These are phyloP conservation scores for Leucocoprinus sp. DNA, from an alignment of 768 basidiomycete species.

Conservation along the genomic window DNA sequence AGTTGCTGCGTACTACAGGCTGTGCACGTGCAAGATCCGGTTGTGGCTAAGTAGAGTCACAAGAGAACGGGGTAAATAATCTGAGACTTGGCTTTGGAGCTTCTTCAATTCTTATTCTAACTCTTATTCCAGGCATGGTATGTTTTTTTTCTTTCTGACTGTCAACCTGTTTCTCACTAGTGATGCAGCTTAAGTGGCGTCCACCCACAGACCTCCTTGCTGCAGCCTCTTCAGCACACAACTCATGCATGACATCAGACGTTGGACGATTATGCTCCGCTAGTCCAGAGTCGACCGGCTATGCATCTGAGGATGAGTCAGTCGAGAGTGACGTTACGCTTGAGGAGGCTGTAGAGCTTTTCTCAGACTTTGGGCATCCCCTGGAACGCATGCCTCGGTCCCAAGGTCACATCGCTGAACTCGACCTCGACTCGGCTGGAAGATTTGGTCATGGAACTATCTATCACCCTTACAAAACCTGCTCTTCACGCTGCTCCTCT, in stretches of 20 bases:
- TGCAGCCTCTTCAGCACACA: neutral
- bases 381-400: slow-evolving; percentile 26
- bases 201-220: slow-evolving; percentile 8
- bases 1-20: too few relatives aligned
- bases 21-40: too few relatives aligned
- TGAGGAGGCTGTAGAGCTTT: slow-evolving; percentile 20
- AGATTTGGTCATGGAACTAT: slow-evolving; percentile 11
- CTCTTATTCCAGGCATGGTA: neutral
- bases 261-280: neutral
- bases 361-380: slow-evolving; percentile 23
- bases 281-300: slow-evolving; percentile 2
- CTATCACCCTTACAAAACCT: slow-evolving; percentile 14
- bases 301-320: slow-evolving; percentile 6
- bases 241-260: slow-evolving; percentile 1
- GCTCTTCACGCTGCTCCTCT: slow-evolving; percentile 14
- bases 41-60: too few relatives aligned
- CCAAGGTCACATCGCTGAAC: slow-evolving; percentile 19
- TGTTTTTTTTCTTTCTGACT: slow-evolving; percentile 2
- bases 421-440: slow-evolving; percentile 15
- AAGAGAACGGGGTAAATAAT: too few relatives aligned
- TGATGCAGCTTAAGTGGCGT: slow-evolving; percentile 8
- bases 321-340: slow-evolving; percentile 25
- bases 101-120: slow-evolving; percentile 7
- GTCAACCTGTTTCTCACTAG: neutral
- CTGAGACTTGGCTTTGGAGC: slow-evolving; percentile 2